phyloP scores from a whole-genome alignment of 1,139 yeast species.

The Yamadazyma conglobata region DNA sequence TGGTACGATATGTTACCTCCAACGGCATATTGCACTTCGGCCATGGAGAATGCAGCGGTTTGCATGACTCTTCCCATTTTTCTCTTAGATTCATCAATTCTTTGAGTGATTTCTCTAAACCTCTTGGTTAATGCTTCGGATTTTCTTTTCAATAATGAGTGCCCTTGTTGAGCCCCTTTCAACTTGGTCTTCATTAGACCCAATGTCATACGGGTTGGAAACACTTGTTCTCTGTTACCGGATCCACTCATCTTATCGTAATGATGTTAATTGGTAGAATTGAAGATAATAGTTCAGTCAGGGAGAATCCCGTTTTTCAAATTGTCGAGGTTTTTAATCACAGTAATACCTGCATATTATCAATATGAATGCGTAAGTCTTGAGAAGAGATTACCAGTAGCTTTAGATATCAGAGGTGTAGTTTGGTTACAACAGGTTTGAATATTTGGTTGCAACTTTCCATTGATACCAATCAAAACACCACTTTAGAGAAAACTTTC shows the following conservation, averaged over 20 bases:
- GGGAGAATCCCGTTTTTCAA: conserved; percentile 6
- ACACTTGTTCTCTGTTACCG: conserved; percentile 74
- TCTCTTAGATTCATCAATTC: conserved; percentile 93
- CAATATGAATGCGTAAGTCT: conserved; percentile 3
- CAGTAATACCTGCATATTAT: too few relatives aligned
- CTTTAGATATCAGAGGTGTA: background rate
- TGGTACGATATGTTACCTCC: conserved; percentile 94
- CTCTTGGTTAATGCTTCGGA: conserved; percentile 96
- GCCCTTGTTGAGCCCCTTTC: conserved; percentile 97
- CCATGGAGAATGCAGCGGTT: conserved; percentile 94
- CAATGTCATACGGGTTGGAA: conserved; percentile 96
- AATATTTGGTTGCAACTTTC: background rate
- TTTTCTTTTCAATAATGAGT: conserved; percentile 86
- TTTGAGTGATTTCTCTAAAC: conserved; percentile 89
- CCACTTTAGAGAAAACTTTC: too few relatives aligned
- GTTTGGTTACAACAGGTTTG: background rate
- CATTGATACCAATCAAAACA: too few relatives aligned
- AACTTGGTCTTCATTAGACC: conserved; percentile 92
- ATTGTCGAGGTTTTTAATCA: conserved; percentile 3
- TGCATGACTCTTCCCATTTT: conserved; percentile 99
- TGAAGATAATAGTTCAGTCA: background rate
- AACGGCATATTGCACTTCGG: conserved; percentile 95
- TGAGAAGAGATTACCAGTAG: conserved; percentile 1
- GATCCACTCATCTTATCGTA: conserved; percentile 39
- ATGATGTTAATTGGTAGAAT: background rate